A percentile compares a stretch with the other conserved stretches of the same genome.
Conservation (phyloP, 495 filamentous ascomycete species). For the Durotheca rogersii region DNA sequence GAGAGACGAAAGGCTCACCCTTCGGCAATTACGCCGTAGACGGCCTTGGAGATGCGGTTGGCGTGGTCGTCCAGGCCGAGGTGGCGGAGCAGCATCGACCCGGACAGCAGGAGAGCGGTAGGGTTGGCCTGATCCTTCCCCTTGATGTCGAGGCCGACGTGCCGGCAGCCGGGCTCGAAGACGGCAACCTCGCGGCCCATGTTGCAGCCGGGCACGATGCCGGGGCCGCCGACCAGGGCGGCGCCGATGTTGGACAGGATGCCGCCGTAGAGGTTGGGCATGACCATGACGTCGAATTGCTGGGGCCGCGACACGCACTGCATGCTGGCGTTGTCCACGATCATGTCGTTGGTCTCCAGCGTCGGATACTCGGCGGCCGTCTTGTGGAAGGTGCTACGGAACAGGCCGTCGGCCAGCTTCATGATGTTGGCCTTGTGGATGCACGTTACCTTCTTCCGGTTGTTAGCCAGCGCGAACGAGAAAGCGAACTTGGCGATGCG, state of each 20-base stretch:
- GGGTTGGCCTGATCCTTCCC: conserved; percentile 99
- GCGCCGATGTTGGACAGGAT: conserved; percentile 99
- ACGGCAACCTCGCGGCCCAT: conserved; percentile 98
- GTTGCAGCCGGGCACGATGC: conserved; percentile 97
- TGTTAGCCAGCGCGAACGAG: conserved; percentile 94
- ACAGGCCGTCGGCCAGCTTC: conserved; percentile 98
- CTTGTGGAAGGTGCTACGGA: conserved; percentile 93
- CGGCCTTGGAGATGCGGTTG: conserved; percentile 94
- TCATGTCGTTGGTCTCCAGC: conserved; percentile 95
- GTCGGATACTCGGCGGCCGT: conserved; percentile 91
- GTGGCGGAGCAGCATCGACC: conserved; percentile 94
- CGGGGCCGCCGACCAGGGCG: conserved; percentile 95
- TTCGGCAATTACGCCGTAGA: conserved; percentile 93
- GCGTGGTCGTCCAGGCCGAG: conserved; percentile 95
- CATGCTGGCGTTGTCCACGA: conserved; percentile 99
- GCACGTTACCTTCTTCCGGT: conserved; percentile 97
- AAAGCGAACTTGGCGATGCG: conserved; percentile 98
- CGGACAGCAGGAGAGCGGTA: conserved; percentile 89
- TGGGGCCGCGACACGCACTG: conserved; percentile 93
- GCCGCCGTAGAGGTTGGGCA: conserved; percentile 99
- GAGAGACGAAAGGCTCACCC: conserved; percentile 62
- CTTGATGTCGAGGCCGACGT: conserved; percentile 98
- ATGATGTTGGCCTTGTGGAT: conserved; percentile 99
- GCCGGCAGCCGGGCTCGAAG: conserved; percentile 97
- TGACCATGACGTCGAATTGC: conserved; percentile 99